A percentile compares a stretch with the other conserved stretches of the same genome.
Conservation (phyloP, 352 stramenopile genomes). For the Phytopythium boreale region DNA sequence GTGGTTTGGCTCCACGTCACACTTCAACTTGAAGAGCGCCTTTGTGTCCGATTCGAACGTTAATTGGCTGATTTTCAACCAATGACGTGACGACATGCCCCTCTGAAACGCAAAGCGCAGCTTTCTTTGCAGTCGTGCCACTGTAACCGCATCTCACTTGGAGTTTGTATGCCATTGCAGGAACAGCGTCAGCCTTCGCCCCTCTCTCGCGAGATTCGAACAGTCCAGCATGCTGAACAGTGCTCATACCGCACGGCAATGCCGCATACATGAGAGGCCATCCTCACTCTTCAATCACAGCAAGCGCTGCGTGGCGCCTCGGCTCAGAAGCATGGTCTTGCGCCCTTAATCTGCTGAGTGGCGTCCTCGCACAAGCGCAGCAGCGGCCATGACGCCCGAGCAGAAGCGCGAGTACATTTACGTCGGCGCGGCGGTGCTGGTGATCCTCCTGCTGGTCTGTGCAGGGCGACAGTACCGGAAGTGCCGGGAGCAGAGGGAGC, state of each 20-base stretch:
- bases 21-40: no score
- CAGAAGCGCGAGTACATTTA: conserved; percentile 2
- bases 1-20: no score
- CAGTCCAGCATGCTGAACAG: not conserved
- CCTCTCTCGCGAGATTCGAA: no score
- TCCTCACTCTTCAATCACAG: not conserved
- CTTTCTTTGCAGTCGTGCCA: no score
- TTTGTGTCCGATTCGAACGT: no score
- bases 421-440: not conserved
- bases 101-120: no score
- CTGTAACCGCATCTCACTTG: no score
- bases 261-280: not conserved
- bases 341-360: not conserved
- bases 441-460: not conserved
- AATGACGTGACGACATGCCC: no score
- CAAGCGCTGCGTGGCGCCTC: not conserved
- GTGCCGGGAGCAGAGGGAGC: not conserved
- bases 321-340: not conserved
- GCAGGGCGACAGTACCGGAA: not conserved
- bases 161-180: no score
- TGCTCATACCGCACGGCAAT: no score
- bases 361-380: not conserved
- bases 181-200: no score
- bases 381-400: not conserved
- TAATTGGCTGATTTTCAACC: no score